A percentile compares a stretch with the other conserved stretches of the same genome.
phyloP scores from a whole-genome alignment of 768 basidiomycete species.

The Mycena belliarum region DNA sequence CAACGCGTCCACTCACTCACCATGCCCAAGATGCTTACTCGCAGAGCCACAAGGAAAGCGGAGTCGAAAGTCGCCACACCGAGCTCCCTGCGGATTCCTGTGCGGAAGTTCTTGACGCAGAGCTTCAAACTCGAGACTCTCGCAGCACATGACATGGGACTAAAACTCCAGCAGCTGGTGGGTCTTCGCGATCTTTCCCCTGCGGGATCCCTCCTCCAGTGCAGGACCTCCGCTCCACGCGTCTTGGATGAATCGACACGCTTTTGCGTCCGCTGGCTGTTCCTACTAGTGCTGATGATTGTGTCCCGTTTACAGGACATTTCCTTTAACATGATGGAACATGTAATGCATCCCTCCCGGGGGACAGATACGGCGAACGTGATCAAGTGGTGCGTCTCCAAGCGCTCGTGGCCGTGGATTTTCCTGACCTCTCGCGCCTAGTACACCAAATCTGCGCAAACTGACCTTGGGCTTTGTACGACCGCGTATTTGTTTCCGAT shows the following conservation, averaged over 20 bases:
- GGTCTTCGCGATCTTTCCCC: not conserved
- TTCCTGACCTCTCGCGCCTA: not conserved
- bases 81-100: no score
- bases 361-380: not conserved
- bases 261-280: not conserved
- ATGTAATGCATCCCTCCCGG: not conserved
- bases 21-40: no score
- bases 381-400: not conserved
- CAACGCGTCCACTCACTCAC: no score
- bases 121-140: not conserved
- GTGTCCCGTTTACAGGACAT: not conserved
- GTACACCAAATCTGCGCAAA: slow-evolving; percentile 1
- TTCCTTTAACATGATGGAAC: not conserved
- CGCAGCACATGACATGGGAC: not conserved
- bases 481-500: no score
- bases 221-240: not conserved
- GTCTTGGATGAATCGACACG: not conserved
- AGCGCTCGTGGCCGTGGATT: no score
- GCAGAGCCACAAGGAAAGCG: no score
- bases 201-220: no score
- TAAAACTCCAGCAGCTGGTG: slow-evolving; percentile 2
- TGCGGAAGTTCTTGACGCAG: not conserved
- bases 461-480: not conserved
- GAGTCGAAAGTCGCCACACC: no score
- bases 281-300: not conserved